Conservation (phyloP, 1,284 basidiomycete species). For the Gomphus bonarii region DNA sequence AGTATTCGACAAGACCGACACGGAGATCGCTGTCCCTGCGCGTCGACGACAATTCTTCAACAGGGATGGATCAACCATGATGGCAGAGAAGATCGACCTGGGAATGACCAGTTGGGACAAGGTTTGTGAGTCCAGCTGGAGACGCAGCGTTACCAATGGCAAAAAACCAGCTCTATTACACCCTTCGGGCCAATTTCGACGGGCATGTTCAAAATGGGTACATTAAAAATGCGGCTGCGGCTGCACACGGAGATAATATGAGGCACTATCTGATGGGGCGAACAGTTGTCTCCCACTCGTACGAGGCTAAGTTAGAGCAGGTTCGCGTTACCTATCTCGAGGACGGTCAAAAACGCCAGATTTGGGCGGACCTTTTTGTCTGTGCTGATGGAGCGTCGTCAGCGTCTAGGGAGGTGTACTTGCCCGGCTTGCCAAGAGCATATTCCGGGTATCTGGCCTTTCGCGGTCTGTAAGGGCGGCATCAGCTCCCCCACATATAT, state of each 20-base stretch:
- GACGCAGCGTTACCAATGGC: background rate
- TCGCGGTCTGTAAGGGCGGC: conserved; percentile 5
- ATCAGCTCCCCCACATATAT: background rate
- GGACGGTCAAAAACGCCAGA: background rate
- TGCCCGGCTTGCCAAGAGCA: background rate
- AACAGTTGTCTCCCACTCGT: conserved; percentile 8
- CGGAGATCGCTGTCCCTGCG: conserved; percentile 6
- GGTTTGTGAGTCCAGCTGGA: background rate
- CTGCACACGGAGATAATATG: background rate
- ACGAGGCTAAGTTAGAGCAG: background rate
- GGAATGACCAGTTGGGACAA: conserved; percentile 10
- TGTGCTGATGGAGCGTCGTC: conserved; percentile 10
- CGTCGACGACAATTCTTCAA: conserved; percentile 7
- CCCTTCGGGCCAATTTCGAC: conserved; percentile 8
- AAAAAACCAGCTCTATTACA: conserved; percentile 8
- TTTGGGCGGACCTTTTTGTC: conserved; percentile 5
- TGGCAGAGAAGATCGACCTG: conserved; percentile 1
- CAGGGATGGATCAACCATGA: conserved; percentile 6
- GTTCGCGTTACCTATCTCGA: background rate
- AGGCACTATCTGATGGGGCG: conserved; percentile 5
- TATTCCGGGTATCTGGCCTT: conserved; percentile 11
- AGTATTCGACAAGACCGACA: conserved; percentile 6
- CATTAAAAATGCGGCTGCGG: background rate
- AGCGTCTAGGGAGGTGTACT: conserved; percentile 8
- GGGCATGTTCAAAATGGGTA: conserved; percentile 3